Percentiles rank a stretch among this genome's conserved stretches.
phyloP scores from a whole-genome alignment of 208 protist species.

The Crithidia bombi region DNA sequence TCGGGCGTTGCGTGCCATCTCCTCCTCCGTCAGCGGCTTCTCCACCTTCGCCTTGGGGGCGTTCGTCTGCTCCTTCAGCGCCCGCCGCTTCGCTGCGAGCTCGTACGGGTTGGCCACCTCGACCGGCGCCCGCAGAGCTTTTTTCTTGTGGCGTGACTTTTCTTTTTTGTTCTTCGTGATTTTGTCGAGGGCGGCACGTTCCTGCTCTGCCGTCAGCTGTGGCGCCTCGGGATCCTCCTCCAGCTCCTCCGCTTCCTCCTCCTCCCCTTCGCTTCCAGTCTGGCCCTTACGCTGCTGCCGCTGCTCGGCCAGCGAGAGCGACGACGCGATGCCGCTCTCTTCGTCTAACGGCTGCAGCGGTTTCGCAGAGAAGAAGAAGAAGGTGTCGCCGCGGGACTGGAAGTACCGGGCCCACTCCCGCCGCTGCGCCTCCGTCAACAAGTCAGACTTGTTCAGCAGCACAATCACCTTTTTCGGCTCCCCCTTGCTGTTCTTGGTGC shows the following conservation, averaged over 20 bases:
- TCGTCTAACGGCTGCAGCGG: conserved; percentile 34
- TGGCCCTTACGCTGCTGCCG: conserved; percentile 8
- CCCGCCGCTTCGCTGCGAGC: conserved; percentile 57
- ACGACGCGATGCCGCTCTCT: conserved; percentile 28
- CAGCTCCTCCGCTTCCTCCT: conserved; percentile 30
- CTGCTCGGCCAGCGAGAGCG: conserved; percentile 14
- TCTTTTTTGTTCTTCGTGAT: conserved; percentile 52
- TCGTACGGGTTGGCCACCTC: conserved; percentile 81
- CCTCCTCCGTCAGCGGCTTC: conserved; percentile 68
- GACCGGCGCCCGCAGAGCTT: conserved; percentile 77
- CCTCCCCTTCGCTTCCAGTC: conserved; percentile 13
- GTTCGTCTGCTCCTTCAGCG: conserved; percentile 38
- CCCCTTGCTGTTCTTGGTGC: conserved; percentile 48
- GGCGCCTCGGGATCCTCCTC: conserved; percentile 36
- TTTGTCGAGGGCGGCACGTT: conserved; percentile 40
- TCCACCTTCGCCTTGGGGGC: conserved; percentile 46
- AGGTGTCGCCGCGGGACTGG: conserved; percentile 64
- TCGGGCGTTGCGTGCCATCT: conserved; percentile 65
- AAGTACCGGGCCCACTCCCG: conserved; percentile 95
- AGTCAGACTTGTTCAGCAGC: conserved; percentile 99
- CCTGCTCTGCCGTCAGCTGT: conserved; percentile 43
- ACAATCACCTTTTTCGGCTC: conserved; percentile 90
- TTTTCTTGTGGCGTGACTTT: conserved; percentile 78
- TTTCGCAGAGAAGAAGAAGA: conserved; percentile 94
- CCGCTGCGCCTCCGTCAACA: conserved; percentile 95